Evolutionary conservation across 2,329 filamentous ascomycete species (phyloP).

Genomic region (Cytospora chrysosperma): DNA sequence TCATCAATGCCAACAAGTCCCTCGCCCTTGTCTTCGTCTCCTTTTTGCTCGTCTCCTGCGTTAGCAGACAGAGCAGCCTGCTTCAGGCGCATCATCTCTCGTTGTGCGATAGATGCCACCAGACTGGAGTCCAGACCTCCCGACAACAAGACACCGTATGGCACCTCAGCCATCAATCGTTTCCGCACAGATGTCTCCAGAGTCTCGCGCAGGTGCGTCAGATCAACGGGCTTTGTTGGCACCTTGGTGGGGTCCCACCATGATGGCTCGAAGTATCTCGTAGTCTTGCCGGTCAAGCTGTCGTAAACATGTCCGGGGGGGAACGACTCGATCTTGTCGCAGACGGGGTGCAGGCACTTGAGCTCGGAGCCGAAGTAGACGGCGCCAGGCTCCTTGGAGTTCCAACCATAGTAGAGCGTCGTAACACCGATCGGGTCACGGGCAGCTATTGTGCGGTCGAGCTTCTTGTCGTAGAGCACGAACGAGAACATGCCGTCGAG

Average conservation of each 20-base stretch:
- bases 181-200: constrained; percentile 93
- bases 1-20: constrained; percentile 93
- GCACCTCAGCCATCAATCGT: constrained; percentile 97
- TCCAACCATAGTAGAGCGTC: constrained; percentile 94
- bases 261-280: constrained; percentile 84
- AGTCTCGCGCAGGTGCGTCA: constrained; percentile 75
- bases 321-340: constrained; percentile 92
- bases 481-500: constrained; percentile 99
- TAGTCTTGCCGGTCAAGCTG: constrained; percentile 82
- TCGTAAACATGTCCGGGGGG: constrained; percentile 96
- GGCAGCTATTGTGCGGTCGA: constrained; percentile 89
- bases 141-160: constrained; percentile 92
- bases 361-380: constrained; percentile 97
- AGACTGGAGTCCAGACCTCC: constrained; percentile 94
- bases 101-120: constrained; percentile 91
- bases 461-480: constrained; percentile 93
- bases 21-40: constrained; percentile 60
- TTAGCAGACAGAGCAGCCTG: constrained; percentile 58
- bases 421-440: constrained; percentile 97
- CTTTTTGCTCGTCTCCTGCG: constrained; percentile 38
- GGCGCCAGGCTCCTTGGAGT: constrained; percentile 75
- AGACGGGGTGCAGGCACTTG: constrained; percentile 89
- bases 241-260: constrained; percentile 87
- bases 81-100: constrained; percentile 80
- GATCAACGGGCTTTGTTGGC: constrained; percentile 77